Base-by-base conservation (phyloP, 1,139 yeast species). In the Diutina pseudorugosa region DNA sequence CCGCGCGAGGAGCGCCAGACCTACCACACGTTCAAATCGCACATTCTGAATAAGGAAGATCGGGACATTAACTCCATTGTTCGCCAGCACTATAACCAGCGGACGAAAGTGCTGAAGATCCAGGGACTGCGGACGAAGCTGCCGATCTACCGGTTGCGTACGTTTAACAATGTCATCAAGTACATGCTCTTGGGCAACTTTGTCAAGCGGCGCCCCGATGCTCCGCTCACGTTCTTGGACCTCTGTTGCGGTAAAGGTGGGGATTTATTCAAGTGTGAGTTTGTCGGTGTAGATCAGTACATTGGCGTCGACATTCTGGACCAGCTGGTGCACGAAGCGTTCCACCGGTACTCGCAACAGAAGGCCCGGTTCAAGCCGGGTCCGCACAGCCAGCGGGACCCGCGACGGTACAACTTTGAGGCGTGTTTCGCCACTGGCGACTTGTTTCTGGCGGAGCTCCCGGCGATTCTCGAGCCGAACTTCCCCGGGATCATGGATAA, bases 171-270 rank as follows among this genome's bases (percentile, higher is more conserved):
- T 64, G 88, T 93, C 58, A 85, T 93, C 62, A 93, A 93, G 65
- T 86, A 88, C 61, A 86, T 90, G 60, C 69, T 93, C n/a, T 80
- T 93, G 53, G 84, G 85, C 53, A 83, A 83, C 58, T 82, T 75
- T 65, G 80, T 83, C 52, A 69, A 68, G 47, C 62, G 63, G 23
- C 71, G 71, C 8, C 79, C 77, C 40, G 73, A 75, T 16, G 60
- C 58, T 1, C 70, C 73, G 1, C 65, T 67, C 20, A 65, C 70
- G 12, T 59, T 86, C 1, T 70, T 93, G 43, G 99, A 93, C 62
- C 68, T 93, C 53, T 96, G 97, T 21, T 93, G 98, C 67, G 99
- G 99, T 16, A 94, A 93, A 66, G 99, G 99, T 50, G 99, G 99
- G 19, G 99, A 93, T 68, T 70, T 94, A 61, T 80, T 86, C 61